Percentiles rank a stretch among this genome's conserved stretches.
Conservation (phyloP, 2,329 filamentous ascomycete genomes). For the Thelonectria olida region DNA sequence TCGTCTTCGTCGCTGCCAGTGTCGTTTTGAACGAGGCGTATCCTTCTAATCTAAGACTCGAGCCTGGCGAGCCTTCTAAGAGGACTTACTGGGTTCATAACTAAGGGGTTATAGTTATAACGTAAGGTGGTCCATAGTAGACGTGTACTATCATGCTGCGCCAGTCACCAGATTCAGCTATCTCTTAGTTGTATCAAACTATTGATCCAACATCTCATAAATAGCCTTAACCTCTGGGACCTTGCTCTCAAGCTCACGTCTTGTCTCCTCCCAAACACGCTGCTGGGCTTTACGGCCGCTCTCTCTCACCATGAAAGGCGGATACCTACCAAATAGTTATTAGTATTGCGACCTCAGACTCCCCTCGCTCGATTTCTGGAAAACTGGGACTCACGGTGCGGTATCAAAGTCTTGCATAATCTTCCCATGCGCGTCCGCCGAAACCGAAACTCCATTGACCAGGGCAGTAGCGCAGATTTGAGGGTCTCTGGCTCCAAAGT, state of each 20-base stretch:
- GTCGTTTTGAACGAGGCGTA: too few relatives aligned
- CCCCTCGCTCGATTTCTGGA: background rate
- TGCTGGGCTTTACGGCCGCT: conserved; percentile 34
- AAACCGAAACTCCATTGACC: conserved; percentile 47
- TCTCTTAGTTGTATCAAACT: too few relatives aligned
- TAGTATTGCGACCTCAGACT: background rate
- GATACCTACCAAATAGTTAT: conserved; percentile 38
- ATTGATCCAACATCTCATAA: conserved; percentile 30
- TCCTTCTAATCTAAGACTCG: too few relatives aligned
- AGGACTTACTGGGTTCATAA: too few relatives aligned
- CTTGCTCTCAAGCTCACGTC: conserved; percentile 35
- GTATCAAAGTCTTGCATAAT: conserved; percentile 51
- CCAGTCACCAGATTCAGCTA: too few relatives aligned
- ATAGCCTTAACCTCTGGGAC: conserved; percentile 36
- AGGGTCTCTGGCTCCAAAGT: conserved; percentile 48
- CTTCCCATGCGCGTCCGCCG: conserved; percentile 44
- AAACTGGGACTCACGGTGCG: conserved; percentile 40
- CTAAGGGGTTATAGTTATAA: too few relatives aligned
- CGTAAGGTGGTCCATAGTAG: too few relatives aligned
- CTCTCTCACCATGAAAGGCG: conserved; percentile 47
- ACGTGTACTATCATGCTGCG: too few relatives aligned
- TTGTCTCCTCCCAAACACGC: conserved; percentile 38
- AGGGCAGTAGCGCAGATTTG: conserved; percentile 48
- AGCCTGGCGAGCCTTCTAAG: too few relatives aligned
- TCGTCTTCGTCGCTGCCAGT: too few relatives aligned